phyloP scores from a whole-genome alignment of 129 eudicot species.

The Flaveria sonorensis region DNA sequence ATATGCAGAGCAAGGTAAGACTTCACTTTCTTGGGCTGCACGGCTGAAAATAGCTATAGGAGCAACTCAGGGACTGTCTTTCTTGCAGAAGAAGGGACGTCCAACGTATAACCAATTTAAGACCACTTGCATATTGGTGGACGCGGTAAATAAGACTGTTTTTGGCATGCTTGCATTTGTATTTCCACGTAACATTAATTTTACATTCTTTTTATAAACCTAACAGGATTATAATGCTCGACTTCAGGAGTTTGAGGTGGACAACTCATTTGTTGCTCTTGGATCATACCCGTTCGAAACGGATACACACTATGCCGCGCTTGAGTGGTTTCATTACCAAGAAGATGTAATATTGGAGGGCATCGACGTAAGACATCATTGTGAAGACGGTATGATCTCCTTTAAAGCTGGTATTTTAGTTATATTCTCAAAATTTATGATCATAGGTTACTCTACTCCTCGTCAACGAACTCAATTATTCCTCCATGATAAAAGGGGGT shows the following conservation, averaged over 20 bases:
- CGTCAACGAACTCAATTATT: not conserved
- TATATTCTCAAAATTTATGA: not conserved
- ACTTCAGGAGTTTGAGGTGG: conserved; percentile 26
- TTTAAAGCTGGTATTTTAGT: not conserved
- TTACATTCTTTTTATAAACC: not conserved
- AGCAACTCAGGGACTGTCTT: conserved; percentile 30
- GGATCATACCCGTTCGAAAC: not conserved
- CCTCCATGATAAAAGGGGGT: too few relatives aligned
- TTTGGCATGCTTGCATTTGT: not conserved
- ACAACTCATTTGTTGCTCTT: not conserved
- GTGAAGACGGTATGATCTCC: conserved; percentile 27
- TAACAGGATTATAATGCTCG: conserved; percentile 32
- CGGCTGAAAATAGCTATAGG: conserved; percentile 30
- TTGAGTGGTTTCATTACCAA: conserved; percentile 35
- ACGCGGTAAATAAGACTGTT: conserved; percentile 6
- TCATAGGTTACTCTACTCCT: not conserved
- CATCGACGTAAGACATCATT: not conserved
- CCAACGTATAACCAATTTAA: conserved; percentile 24
- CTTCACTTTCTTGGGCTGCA: conserved; percentile 32
- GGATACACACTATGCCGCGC: conserved; percentile 26
- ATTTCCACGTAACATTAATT: not conserved
- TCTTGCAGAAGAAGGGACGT: conserved; percentile 26
- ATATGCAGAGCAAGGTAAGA: conserved; percentile 5
- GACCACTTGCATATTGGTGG: conserved; percentile 29
- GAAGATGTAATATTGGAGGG: conserved; percentile 22